These are phyloP conservation scores for Angomonas ambiguus DNA, from an alignment of 208 protist genomes.

Conservation along the genomic window DNA sequence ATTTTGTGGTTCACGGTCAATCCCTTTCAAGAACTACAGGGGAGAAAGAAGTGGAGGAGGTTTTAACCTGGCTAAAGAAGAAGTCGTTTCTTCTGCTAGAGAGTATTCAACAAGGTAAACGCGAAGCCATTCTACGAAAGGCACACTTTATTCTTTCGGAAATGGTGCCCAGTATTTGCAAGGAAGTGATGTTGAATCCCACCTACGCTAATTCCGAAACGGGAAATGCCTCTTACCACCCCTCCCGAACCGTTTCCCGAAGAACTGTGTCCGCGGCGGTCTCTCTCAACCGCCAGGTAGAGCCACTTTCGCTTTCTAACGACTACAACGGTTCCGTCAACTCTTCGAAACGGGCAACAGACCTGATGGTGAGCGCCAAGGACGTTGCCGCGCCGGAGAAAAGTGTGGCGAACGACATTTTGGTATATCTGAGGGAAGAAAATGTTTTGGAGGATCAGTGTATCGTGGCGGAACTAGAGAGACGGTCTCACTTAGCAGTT, in stretches of 20 bases:
- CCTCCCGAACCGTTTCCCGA: background rate
- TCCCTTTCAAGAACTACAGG: background rate
- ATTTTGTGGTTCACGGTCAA: constrained; percentile 7
- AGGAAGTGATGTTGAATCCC: constrained; percentile 24
- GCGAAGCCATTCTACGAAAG: constrained; percentile 53
- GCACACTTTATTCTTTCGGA: constrained; percentile 65
- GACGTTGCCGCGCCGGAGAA: background rate
- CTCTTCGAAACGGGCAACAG: background rate
- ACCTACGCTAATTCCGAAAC: background rate
- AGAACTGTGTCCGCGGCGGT: background rate
- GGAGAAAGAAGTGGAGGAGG: constrained; percentile 28
- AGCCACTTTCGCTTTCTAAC: background rate
- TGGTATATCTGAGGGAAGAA: background rate
- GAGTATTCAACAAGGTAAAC: constrained; percentile 63
- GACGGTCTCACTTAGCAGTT: background rate
- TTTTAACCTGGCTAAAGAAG: constrained; percentile 55
- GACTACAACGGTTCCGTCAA: background rate
- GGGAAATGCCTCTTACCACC: background rate
- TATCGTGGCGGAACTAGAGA: background rate
- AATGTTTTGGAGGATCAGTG: background rate
- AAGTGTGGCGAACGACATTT: background rate
- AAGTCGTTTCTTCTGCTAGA: constrained; percentile 80
- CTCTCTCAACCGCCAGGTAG: background rate
- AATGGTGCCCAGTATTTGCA: constrained; percentile 54
- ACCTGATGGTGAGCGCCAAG: background rate